Evolutionary conservation across 2,329 filamentous ascomycete genomes (phyloP).

Genomic region (Monosporascus ibericus): DNA sequence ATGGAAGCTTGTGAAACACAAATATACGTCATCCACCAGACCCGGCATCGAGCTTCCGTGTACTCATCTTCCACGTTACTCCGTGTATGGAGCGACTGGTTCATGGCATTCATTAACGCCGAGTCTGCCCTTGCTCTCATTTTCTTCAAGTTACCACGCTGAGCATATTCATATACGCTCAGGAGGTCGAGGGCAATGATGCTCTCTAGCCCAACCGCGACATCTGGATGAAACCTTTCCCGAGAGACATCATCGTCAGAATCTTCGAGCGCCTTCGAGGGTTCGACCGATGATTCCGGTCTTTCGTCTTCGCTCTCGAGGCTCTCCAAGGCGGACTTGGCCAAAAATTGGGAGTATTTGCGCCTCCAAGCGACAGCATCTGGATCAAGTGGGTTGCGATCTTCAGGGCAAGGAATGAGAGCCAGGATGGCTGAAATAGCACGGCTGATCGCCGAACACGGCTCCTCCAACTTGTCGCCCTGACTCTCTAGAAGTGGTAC

Average conservation of each 20-base stretch:
- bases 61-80: slow-evolving; percentile 32
- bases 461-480: slow-evolving; percentile 30
- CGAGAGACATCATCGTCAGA: slow-evolving; percentile 25
- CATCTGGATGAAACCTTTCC: slow-evolving; percentile 35
- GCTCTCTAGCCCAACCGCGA: slow-evolving; percentile 40
- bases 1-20: slow-evolving; percentile 45
- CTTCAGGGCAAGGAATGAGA: slow-evolving; percentile 39
- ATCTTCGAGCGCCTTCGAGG: slow-evolving; percentile 37
- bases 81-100: slow-evolving; percentile 35
- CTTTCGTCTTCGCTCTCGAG: slow-evolving; percentile 44
- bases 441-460: slow-evolving; percentile 36
- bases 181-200: slow-evolving; percentile 42
- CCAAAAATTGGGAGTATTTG: slow-evolving; percentile 42
- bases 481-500: slow-evolving; percentile 29
- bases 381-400: slow-evolving; percentile 26
- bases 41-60: slow-evolving; percentile 38
- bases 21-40: slow-evolving; percentile 52
- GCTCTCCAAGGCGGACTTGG: slow-evolving; percentile 39
- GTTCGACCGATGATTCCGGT: slow-evolving; percentile 37
- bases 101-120: slow-evolving; percentile 40
- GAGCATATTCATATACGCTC: slow-evolving; percentile 47
- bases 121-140: slow-evolving; percentile 43
- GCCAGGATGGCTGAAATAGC: slow-evolving; percentile 43
- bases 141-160: slow-evolving; percentile 46
- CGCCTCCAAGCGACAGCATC: slow-evolving; percentile 38